Percentiles rank a stretch among this genome's conserved stretches.
Conservation (phyloP, 164 flowering plant genomes). For the Stephania cephalantha region DNA sequence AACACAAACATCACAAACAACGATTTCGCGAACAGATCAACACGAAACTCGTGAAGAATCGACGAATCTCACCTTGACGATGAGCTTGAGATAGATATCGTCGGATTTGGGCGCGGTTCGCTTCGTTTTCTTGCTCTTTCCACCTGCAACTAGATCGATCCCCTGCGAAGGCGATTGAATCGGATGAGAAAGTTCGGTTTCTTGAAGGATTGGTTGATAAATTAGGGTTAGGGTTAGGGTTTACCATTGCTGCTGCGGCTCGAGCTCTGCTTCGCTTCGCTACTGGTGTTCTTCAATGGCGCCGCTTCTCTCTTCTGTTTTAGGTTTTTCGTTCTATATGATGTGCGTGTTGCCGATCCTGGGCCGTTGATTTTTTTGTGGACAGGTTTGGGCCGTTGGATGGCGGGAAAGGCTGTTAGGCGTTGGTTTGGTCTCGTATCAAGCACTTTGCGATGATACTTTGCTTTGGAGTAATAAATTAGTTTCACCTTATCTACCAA, state of each 20-base stretch:
- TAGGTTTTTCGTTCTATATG: background rate
- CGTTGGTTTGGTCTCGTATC: too few relatives aligned
- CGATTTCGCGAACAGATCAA: background rate
- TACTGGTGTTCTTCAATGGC: background rate
- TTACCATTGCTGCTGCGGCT: background rate
- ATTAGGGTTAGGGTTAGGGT: background rate
- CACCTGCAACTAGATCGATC: constrained; percentile 18
- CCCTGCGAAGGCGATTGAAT: constrained; percentile 8
- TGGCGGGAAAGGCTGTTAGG: too few relatives aligned
- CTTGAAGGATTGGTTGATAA: background rate
- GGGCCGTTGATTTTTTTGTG: too few relatives aligned
- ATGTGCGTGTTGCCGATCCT: background rate
- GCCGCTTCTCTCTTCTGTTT: background rate
- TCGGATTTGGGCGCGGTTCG: constrained; percentile 19
- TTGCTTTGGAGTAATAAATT: too few relatives aligned
- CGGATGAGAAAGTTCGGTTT: background rate
- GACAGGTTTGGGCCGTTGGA: too few relatives aligned
- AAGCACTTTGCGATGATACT: too few relatives aligned
- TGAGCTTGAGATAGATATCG: constrained; percentile 21
- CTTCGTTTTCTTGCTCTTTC: constrained; percentile 18
- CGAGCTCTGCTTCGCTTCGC: background rate
- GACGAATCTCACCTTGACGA: constrained; percentile 11
- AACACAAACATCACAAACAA: background rate
- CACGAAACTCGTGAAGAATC: background rate
- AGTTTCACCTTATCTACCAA: too few relatives aligned